Percentiles rank a stretch among this genome's conserved stretches.
phyloP scores from a whole-genome alignment of 768 basidiomycete genomes.

The Macrolepiota dolichaula region DNA sequence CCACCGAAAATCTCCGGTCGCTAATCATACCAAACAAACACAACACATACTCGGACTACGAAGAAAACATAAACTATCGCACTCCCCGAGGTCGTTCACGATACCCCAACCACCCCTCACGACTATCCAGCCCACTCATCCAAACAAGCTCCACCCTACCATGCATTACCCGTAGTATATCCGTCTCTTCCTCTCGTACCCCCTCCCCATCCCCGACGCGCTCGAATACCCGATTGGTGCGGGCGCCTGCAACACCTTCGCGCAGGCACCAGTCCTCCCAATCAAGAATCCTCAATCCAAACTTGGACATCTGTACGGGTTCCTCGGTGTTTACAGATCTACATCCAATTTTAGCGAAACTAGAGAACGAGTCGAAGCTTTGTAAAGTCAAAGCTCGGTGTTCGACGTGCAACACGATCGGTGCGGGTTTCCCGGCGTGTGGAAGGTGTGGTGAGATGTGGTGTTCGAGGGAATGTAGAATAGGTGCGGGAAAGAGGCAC shows the following conservation, averaged over 20 bases:
- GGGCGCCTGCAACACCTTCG: neutral
- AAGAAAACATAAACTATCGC: neutral
- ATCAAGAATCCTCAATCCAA: neutral
- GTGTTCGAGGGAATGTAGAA: conserved; percentile 53
- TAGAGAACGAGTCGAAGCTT: conserved; percentile 45
- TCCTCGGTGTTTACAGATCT: conserved; percentile 7
- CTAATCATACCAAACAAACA: neutral
- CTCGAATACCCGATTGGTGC: neutral
- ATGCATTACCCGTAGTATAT: neutral
- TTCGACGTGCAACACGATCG: conserved; percentile 41
- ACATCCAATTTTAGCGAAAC: conserved; percentile 36
- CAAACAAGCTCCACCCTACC: neutral
- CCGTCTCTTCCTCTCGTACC: neutral
- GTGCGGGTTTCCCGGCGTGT: conserved; percentile 48
- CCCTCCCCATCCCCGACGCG: neutral
- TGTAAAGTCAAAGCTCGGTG: conserved; percentile 32
- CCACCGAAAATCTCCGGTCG: neutral
- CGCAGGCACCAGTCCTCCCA: neutral
- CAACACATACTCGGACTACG: neutral
- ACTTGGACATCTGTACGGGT: neutral
- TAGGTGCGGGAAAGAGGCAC: conserved; percentile 42
- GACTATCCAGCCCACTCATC: neutral
- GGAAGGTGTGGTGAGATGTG: conserved; percentile 48
- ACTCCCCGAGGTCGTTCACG: neutral
- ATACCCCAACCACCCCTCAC: neutral